Percentiles rank a stretch among this genome's conserved stretches.
Evolutionary conservation across 1,139 yeast species (phyloP).

Genomic region (Kluyveromyces sp.): DNA sequence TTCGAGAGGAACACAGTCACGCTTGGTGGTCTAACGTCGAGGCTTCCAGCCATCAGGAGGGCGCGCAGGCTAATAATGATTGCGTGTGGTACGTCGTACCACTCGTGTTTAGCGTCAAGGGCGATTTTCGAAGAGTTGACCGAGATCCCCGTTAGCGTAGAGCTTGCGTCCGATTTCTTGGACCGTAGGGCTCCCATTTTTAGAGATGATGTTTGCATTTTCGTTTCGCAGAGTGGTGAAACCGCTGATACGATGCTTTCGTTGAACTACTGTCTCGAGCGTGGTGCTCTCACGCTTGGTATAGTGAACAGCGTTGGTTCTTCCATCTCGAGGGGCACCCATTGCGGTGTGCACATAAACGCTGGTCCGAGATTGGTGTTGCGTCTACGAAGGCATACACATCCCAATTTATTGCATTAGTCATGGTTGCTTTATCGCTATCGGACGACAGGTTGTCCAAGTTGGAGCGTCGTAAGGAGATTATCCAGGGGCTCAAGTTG

Average conservation of each 20-base stretch:
- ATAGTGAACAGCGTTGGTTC: constrained; percentile 95
- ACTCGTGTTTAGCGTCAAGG: constrained; percentile 95
- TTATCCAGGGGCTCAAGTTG: constrained; percentile 75
- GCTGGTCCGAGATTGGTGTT: constrained; percentile 99
- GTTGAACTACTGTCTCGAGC: constrained; percentile 88
- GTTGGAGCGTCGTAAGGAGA: constrained; percentile 68
- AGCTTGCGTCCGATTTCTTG: constrained; percentile 93
- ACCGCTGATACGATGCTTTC: constrained; percentile 98
- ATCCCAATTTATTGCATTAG: constrained; percentile 94
- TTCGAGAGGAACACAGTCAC: constrained; percentile 70
- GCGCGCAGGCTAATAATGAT: constrained; percentile 96
- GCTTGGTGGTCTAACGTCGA: constrained; percentile 84
- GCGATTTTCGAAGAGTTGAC: constrained; percentile 94
- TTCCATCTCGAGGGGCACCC: constrained; percentile 88
- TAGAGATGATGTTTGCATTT: constrained; percentile 95
- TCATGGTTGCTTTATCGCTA: constrained; percentile 90
- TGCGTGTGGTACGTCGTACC: constrained; percentile 99
- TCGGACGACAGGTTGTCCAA: constrained; percentile 86
- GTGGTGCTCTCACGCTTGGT: constrained; percentile 97
- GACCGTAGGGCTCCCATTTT: constrained; percentile 96
- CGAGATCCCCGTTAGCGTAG: constrained; percentile 92
- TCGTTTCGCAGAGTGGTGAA: constrained; percentile 98
- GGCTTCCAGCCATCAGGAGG: constrained; percentile 83
- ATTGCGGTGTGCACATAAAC: constrained; percentile 98
- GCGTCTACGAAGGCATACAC: constrained; percentile 99